A percentile compares a stretch with the other conserved stretches of the same genome.
Conservation (phyloP, 2,329 filamentous ascomycete species). For the Phialemoniopsis sp. region DNA sequence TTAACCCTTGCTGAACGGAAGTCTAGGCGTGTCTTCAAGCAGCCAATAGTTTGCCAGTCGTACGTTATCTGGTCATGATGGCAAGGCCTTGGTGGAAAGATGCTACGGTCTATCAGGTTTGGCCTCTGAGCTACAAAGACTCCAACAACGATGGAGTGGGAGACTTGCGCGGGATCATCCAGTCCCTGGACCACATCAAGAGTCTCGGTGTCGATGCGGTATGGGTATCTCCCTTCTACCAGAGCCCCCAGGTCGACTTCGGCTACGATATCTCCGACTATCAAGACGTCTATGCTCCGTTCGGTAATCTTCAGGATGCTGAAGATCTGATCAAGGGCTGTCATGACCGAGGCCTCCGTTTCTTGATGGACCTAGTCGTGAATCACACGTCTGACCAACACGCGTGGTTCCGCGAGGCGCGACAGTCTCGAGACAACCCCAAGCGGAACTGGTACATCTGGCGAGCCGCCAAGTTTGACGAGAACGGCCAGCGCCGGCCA, state of each 20-base stretch:
- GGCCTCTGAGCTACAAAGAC: constrained; percentile 55
- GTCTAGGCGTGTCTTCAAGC: too few species aligned
- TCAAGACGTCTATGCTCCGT: constrained; percentile 45
- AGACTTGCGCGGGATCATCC: constrained; percentile 61
- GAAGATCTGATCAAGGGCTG: constrained; percentile 55
- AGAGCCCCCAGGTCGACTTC: constrained; percentile 50
- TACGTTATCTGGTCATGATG: too few species aligned
- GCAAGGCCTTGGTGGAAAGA: constrained; percentile 17
- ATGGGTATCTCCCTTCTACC: constrained; percentile 50
- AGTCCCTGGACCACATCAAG: constrained; percentile 60
- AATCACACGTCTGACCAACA: constrained; percentile 75
- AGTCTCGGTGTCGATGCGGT: constrained; percentile 59
- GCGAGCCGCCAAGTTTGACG: constrained; percentile 34
- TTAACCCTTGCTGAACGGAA: too few species aligned
- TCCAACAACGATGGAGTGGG: constrained; percentile 59
- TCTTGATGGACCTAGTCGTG: constrained; percentile 73
- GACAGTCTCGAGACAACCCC: constrained; percentile 54
- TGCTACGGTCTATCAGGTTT: constrained; percentile 28
- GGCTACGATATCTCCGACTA: constrained; percentile 67
- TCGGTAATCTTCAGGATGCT: constrained; percentile 63
- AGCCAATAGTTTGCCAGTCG: too few species aligned
- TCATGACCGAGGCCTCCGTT: constrained; percentile 60
- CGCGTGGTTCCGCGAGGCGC: constrained; percentile 66
- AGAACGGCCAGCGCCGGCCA: constrained; percentile 59
- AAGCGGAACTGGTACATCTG: constrained; percentile 55